These are phyloP conservation scores for Daldinia vernicosa DNA, from an alignment of 495 filamentous ascomycete genomes.

Conservation along the genomic window DNA sequence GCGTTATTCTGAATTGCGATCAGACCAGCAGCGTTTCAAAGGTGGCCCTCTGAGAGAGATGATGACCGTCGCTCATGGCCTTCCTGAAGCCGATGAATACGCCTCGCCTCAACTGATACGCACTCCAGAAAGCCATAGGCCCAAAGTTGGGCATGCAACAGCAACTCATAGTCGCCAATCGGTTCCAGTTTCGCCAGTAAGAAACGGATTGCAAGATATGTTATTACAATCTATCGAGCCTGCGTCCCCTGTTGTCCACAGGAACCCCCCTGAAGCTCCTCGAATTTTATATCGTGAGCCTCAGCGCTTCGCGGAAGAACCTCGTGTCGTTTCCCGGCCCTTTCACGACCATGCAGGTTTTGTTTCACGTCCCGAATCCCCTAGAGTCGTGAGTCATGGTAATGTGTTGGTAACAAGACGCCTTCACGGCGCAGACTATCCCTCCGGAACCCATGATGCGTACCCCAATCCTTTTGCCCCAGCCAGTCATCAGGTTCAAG, in stretches of 20 bases:
- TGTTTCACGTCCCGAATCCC: slow-evolving; percentile 29
- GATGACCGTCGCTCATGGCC: slow-evolving; percentile 5
- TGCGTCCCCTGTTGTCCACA: slow-evolving; percentile 33
- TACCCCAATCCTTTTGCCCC: slow-evolving; percentile 28
- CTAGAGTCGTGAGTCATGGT: slow-evolving; percentile 30
- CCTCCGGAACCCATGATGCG: slow-evolving; percentile 13
- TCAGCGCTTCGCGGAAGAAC: slow-evolving; percentile 31
- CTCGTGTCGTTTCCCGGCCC: slow-evolving; percentile 25
- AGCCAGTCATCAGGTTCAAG: slow-evolving; percentile 24
- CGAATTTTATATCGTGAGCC: slow-evolving; percentile 27
- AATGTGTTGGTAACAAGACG: slow-evolving; percentile 33
- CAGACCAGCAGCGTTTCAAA: slow-evolving; percentile 24
- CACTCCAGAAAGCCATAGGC: slow-evolving; percentile 29
- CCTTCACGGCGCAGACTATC: slow-evolving; percentile 33
- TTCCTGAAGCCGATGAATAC: slow-evolving; percentile 12
- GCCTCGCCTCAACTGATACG: slow-evolving; percentile 28
- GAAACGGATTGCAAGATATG: slow-evolving; percentile 44
- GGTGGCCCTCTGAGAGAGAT: slow-evolving; percentile 14
- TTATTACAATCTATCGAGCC: slow-evolving; percentile 46
- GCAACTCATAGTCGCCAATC: slow-evolving; percentile 20
- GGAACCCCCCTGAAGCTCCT: slow-evolving; percentile 13
- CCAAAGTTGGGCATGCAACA: slow-evolving; percentile 47
- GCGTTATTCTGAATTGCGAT: slow-evolving; percentile 23
- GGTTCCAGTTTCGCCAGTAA: slow-evolving; percentile 34
- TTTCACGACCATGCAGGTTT: slow-evolving; percentile 29